phyloP scores from a whole-genome alignment of 2,329 filamentous ascomycete genomes.

The Hymenoscyphus linearis region DNA sequence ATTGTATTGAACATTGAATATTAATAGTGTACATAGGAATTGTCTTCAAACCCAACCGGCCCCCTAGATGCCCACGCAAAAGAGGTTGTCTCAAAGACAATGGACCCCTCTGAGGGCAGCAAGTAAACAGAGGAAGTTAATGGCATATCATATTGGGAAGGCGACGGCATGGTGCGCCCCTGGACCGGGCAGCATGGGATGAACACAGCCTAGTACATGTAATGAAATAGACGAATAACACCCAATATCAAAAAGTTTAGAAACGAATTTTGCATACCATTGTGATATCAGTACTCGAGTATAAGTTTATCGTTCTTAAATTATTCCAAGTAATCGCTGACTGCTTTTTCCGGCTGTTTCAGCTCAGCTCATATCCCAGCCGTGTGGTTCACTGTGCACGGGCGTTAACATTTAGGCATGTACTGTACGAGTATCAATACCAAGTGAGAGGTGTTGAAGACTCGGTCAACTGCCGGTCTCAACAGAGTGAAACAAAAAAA shows the following conservation, averaged over 20 bases:
- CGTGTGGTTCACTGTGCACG: no score
- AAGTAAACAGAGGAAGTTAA: conserved; percentile 1
- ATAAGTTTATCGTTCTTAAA: no score
- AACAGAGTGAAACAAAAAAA: background rate
- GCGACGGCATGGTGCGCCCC: background rate
- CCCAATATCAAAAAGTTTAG: background rate
- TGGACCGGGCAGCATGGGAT: background rate
- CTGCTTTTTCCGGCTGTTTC: no score
- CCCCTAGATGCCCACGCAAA: conserved; percentile 55
- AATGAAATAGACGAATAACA: background rate
- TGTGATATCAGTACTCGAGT: background rate
- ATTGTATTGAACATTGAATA: background rate
- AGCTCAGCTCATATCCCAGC: no score
- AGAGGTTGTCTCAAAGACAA: conserved; percentile 40
- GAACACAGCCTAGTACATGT: background rate
- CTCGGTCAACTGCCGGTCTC: background rate
- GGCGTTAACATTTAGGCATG: no score
- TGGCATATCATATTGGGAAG: background rate
- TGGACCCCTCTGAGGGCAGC: conserved; percentile 7
- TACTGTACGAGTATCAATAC: no score
- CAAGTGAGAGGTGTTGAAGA: background rate
- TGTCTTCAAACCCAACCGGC: conserved; percentile 62
- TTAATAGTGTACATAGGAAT: conserved; percentile 34
- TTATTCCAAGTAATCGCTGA: no score
- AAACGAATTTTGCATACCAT: background rate